Evolutionary conservation across 176 grass and related monocot genomes (phyloP).

Genomic region (Carex kokanica): DNA sequence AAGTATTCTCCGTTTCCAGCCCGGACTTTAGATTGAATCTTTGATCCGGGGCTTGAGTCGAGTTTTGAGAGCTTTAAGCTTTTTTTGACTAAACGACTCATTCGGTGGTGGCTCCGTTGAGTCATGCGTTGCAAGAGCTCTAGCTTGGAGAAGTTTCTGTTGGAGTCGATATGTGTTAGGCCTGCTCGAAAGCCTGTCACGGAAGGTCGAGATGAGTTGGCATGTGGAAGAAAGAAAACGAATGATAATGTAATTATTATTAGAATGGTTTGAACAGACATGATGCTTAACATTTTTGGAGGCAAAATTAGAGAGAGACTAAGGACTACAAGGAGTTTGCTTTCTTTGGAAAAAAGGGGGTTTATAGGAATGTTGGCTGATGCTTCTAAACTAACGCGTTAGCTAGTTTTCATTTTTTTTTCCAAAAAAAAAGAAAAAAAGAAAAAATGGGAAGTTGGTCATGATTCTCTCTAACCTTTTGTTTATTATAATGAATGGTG

Average conservation of each 20-base stretch:
- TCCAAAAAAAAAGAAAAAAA: too few species aligned
- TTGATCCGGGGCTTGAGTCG: not conserved
- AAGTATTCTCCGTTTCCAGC: conserved; percentile 56
- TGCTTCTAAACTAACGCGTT: not conserved
- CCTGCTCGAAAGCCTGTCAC: conserved; percentile 42
- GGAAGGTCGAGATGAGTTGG: not conserved
- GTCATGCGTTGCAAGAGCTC: conserved; percentile 63
- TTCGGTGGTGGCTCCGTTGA: conserved; percentile 55
- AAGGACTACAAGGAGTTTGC: not conserved
- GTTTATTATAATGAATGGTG: not conserved
- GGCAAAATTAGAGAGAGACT: not conserved
- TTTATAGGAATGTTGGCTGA: not conserved
- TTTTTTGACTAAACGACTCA: conserved; percentile 49
- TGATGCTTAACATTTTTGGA: conserved; percentile 25
- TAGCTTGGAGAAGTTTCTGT: conserved; percentile 53
- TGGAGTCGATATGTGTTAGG: conserved; percentile 65
- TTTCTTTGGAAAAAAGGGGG: not conserved
- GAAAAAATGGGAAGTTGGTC: not conserved
- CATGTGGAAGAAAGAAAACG: conserved; percentile 7
- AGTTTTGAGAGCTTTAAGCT: conserved; percentile 16
- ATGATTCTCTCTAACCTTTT: not conserved
- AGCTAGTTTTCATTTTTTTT: not conserved
- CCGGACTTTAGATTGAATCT: conserved; percentile 43
- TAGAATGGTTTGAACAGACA: conserved; percentile 26
- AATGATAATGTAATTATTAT: conserved; percentile 15